Conservation (phyloP, 352 stramenopile genomes). For the Halophytophthora batemanensis region DNA sequence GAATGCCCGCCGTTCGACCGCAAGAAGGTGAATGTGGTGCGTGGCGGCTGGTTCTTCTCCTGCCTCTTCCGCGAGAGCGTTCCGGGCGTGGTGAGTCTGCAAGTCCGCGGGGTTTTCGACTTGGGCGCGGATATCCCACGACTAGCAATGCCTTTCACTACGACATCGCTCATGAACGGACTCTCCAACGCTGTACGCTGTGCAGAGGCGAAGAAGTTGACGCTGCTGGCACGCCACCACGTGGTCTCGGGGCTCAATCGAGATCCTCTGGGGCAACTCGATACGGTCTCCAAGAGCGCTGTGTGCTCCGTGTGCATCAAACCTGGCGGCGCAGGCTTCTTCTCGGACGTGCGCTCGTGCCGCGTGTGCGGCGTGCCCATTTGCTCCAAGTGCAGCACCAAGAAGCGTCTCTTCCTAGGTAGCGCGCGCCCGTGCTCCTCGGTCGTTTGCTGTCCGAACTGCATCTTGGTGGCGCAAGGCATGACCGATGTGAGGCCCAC, state of each 20-base stretch:
- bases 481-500: conserved; percentile 21
- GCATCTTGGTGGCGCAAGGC: conserved; percentile 22
- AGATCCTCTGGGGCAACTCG: conserved; percentile 12
- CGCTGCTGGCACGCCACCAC: conserved; percentile 24
- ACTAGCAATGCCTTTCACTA: conserved; percentile 20
- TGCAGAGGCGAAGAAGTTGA: conserved; percentile 45
- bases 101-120: conserved; percentile 37
- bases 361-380: conserved; percentile 37
- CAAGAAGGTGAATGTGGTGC: conserved; percentile 22
- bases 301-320: conserved; percentile 34
- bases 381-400: conserved; percentile 46
- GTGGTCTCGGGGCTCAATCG: conserved; percentile 16
- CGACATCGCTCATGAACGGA: conserved; percentile 23
- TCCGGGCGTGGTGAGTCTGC: conserved; percentile 29
- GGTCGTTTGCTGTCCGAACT: conserved; percentile 32
- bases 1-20: conserved; percentile 36
- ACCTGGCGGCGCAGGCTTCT: conserved; percentile 11
- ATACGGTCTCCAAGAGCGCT: conserved; percentile 15
- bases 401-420: conserved; percentile 40
- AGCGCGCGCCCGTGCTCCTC: conserved; percentile 11
- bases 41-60: conserved; percentile 32
- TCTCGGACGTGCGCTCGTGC: conserved; percentile 24
- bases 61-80: conserved; percentile 33
- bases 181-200: conserved; percentile 23
- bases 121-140: conserved; percentile 27